phyloP scores from a whole-genome alignment of 2,329 filamentous ascomycete species.

The Colletotrichum viniferum region DNA sequence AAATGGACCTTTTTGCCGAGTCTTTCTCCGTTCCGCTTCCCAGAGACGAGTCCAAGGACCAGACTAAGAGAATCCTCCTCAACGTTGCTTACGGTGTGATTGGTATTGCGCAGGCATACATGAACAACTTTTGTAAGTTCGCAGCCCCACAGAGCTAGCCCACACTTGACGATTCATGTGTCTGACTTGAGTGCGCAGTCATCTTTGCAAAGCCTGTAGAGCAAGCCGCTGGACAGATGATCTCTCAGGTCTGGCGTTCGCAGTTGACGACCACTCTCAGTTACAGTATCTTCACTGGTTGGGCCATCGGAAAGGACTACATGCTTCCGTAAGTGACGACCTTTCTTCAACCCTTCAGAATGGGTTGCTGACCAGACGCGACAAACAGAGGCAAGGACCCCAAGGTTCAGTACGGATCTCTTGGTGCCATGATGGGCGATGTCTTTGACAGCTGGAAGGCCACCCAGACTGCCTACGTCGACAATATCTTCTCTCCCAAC shows the following conservation, averaged over 20 bases:
- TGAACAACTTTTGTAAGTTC: not conserved
- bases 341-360: not conserved
- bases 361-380: not conserved
- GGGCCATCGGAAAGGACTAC: conserved; percentile 8
- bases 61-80: not conserved
- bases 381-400: not conserved
- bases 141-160: not conserved
- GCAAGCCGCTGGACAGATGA: not conserved
- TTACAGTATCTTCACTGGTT: not conserved
- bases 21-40: not conserved
- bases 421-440: not conserved
- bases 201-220: not conserved
- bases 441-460: conserved; percentile 8
- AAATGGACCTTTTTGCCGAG: not conserved
- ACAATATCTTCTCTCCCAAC: not conserved
- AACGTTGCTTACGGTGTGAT: not conserved
- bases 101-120: not conserved
- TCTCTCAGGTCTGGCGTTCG: not conserved
- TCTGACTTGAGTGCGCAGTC: not conserved
- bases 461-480: not conserved
- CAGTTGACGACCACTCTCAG: not conserved
- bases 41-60: not conserved
- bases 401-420: not conserved
- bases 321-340: not conserved
- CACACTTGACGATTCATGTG: not conserved